Evolutionary conservation across 2,329 filamentous ascomycete genomes (phyloP), one percentile per base, ranked within the genome.

Genomic region (Hypomyces perniciosus): DNA sequence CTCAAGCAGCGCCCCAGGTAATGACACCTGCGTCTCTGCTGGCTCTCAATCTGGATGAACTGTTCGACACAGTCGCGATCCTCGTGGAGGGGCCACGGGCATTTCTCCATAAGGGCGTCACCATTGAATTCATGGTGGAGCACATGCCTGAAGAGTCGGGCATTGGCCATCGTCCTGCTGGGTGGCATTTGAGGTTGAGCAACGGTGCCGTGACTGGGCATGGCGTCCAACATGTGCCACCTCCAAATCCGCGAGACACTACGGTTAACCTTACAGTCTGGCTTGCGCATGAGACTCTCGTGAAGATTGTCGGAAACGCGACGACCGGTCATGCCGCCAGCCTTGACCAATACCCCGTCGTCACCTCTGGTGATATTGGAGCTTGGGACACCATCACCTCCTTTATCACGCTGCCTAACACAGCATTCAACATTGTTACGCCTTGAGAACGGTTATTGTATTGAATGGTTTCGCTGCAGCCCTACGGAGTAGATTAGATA

Each of bases 191-290:
- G 4, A 42, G 46, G 27, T 30, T 53, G 30, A 53, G 51, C 46
- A 53, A 50, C 33, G 51, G 51, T 38, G 51, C 43, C 10, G 6
- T 53, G 37, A 53, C 51, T 4, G 43, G 43, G 4, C 43, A n/a
- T 27, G 30, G 10, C 31, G 20, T 35, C 3, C 4, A n/a, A 20
- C 35, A 45, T 30, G 30, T 35, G 30, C 29, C n/a, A 12, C 12
- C 30, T 26, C 6, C n/a, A 7, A 35, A 5, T 20, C 31, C 43
- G 31, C 31, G 30, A 9, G 12, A 33, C 28, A 27, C 13, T 9
- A 37, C n/a, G 13, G 43, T 34, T n/a, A 35, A 7, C 30, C 31
- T 34, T 12, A 45, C 43, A 3, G 20, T 37, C 43, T 45, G 43
- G 43, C 12, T 45, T 33, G 35, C 6, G n/a, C 43, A 45, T 20